Evolutionary conservation across 345 rosid species (phyloP).

Genomic region (Trapa bicornis): DNA sequence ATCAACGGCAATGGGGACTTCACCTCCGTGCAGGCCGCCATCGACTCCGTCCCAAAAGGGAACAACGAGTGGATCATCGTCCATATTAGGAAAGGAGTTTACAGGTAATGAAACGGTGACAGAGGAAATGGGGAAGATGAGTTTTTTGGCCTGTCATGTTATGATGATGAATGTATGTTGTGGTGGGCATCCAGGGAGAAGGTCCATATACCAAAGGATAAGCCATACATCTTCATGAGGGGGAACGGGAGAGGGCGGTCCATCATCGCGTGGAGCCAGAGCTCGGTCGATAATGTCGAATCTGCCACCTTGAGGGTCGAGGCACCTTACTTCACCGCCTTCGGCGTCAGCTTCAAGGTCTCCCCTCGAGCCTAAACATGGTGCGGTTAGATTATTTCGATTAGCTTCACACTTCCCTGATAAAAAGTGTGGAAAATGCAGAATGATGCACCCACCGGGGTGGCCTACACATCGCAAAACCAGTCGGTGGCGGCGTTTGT

Average conservation of each 20-base stretch:
- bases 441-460: constrained; percentile 85
- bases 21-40: constrained; percentile 62
- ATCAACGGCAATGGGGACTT: constrained; percentile 65
- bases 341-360: constrained; percentile 82
- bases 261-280: constrained; percentile 37
- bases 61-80: constrained; percentile 64
- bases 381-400: too few species aligned
- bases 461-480: constrained; percentile 87
- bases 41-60: constrained; percentile 54
- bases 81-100: constrained; percentile 73
- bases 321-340: constrained; percentile 56
- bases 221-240: constrained; percentile 77
- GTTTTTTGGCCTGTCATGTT: too few species aligned
- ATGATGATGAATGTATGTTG: neutral
- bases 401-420: neutral
- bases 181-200: constrained; percentile 39
- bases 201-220: constrained; percentile 52
- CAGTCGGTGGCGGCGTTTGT: constrained; percentile 89
- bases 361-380: too few species aligned
- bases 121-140: too few species aligned
- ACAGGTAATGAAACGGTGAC: constrained; percentile 30
- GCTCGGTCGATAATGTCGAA: constrained; percentile 44
- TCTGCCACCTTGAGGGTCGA: constrained; percentile 68
- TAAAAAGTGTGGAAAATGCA: constrained; percentile 10
- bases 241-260: constrained; percentile 90